phyloP scores from a whole-genome alignment of 768 basidiomycete genomes.

The Termitomyces sp. region DNA sequence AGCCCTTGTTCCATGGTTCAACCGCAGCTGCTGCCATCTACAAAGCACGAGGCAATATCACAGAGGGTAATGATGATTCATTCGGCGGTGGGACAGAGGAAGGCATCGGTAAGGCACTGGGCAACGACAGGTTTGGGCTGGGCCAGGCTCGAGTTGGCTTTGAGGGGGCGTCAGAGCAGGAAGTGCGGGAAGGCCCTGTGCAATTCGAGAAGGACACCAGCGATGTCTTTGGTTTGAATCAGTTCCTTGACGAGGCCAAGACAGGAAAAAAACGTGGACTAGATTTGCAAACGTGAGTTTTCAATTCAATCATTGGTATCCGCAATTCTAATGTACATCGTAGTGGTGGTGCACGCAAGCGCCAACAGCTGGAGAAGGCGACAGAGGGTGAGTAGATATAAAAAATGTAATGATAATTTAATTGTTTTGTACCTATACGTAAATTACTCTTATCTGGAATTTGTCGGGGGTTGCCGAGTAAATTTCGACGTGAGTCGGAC shows the following conservation, averaged over 20 bases:
- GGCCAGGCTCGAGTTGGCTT: constrained; percentile 85
- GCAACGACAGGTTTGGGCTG: constrained; percentile 91
- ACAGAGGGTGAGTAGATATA: constrained; percentile 31
- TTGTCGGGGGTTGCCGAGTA: constrained; percentile 14
- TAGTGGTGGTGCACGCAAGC: constrained; percentile 61
- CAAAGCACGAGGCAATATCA: constrained; percentile 86
- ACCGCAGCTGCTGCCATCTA: constrained; percentile 99
- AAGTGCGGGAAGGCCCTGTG: constrained; percentile 88
- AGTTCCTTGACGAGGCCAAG: constrained; percentile 97
- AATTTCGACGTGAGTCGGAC: constrained; percentile 4
- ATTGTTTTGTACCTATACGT: too few relatives aligned
- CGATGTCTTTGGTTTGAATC: constrained; percentile 96
- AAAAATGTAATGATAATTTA: too few relatives aligned
- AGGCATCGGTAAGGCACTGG: constrained; percentile 85
- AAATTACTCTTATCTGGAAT: too few relatives aligned
- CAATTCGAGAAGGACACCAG: constrained; percentile 97
- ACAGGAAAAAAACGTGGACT: constrained; percentile 88
- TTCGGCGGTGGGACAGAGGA: constrained; percentile 96
- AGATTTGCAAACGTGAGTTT: constrained; percentile 68
- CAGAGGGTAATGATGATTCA: constrained; percentile 83
- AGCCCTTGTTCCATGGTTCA: constrained; percentile 93
- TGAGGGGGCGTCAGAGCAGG: constrained; percentile 85
- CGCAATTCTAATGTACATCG: background rate
- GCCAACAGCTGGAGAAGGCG: constrained; percentile 66
- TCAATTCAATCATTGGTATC: background rate